These are phyloP conservation scores for Phaffia australis DNA, from an alignment of 768 basidiomycete genomes.

Conservation along the genomic window DNA sequence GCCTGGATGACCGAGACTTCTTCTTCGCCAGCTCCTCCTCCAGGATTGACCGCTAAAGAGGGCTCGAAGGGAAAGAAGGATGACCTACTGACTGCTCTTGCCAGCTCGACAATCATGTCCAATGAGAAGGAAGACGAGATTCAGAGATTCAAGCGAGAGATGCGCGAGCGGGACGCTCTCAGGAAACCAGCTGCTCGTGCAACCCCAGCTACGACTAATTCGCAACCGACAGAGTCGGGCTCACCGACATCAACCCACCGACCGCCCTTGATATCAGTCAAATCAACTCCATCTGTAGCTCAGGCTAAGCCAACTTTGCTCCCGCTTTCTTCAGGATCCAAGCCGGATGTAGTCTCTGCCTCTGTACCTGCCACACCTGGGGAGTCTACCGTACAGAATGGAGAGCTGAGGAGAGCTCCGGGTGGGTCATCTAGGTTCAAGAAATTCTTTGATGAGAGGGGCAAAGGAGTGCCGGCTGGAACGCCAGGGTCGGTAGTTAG, in stretches of 20 bases:
- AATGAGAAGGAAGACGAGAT: constrained; percentile 23
- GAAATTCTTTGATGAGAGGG: constrained; percentile 5
- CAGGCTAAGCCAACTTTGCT: background rate
- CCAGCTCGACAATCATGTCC: background rate
- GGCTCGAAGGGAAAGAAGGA: background rate
- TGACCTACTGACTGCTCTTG: background rate
- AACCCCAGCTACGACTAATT: background rate
- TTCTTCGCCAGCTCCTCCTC: background rate
- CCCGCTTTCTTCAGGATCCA: constrained; percentile 12
- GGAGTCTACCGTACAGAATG: background rate
- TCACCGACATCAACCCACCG: no score
- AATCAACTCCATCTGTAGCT: background rate
- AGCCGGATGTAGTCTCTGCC: constrained; percentile 1
- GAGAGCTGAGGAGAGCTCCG: background rate
- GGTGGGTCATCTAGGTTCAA: background rate
- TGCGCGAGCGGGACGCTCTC: constrained; percentile 17
- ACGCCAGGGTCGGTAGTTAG: background rate
- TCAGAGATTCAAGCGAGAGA: constrained; percentile 25
- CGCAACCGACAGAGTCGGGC: no score
- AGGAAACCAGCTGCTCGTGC: background rate
- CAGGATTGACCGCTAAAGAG: background rate
- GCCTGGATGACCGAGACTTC: constrained; percentile 13
- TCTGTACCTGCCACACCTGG: background rate
- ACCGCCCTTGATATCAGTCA: background rate
- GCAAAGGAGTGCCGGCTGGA: constrained; percentile 2